Conservation (phyloP, 768 basidiomycete genomes). For the Boletus rubropictus region DNA sequence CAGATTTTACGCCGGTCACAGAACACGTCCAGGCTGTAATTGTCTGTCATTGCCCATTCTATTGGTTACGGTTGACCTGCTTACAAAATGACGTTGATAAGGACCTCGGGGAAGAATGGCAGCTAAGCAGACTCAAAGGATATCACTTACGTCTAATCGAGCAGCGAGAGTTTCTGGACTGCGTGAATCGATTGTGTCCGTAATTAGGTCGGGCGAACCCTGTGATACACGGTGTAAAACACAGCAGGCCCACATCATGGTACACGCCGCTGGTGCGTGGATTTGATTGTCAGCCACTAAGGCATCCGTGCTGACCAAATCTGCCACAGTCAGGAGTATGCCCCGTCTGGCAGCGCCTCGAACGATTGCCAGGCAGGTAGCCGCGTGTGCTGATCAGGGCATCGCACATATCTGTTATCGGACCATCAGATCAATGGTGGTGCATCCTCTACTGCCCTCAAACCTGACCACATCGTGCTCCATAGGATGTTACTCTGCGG, state of each 20-base stretch:
- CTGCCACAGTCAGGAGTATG: slow-evolving; percentile 12
- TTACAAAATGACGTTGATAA: neutral
- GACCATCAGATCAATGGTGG: slow-evolving; percentile 8
- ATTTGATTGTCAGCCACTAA: neutral
- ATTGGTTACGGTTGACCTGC: too few species aligned
- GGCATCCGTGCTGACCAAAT: slow-evolving; percentile 5
- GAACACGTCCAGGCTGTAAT: too few species aligned
- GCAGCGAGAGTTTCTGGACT: neutral
- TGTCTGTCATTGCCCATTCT: too few species aligned
- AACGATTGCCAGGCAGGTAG: slow-evolving; percentile 9
- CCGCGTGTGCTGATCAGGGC: slow-evolving; percentile 19
- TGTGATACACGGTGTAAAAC: neutral
- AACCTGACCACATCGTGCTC: slow-evolving; percentile 14
- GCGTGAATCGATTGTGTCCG: neutral
- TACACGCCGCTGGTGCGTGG: slow-evolving; percentile 12
- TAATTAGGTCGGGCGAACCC: neutral
- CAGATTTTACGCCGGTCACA: neutral
- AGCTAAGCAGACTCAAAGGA: neutral
- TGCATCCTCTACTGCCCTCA: slow-evolving; percentile 15
- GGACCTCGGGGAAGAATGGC: neutral
- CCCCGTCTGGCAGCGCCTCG: neutral
- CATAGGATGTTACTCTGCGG: neutral
- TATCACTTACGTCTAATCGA: slow-evolving; percentile 7
- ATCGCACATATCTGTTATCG: slow-evolving; percentile 2
- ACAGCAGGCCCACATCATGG: neutral